phyloP scores from a whole-genome alignment of 2,329 filamentous ascomycete genomes.

The Cytospora piceicola region DNA sequence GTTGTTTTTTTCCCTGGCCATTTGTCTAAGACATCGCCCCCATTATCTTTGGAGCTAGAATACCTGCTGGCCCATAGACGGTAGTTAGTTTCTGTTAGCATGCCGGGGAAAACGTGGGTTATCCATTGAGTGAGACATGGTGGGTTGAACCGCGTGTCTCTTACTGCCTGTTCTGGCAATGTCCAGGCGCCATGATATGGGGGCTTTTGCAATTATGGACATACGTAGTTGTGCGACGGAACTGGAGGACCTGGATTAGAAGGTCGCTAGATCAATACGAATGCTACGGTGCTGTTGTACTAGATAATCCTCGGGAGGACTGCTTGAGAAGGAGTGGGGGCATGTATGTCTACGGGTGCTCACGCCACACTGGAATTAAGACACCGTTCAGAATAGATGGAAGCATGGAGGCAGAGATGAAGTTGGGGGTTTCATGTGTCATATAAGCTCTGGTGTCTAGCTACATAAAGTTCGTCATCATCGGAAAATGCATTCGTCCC shows the following conservation, averaged over 20 bases:
- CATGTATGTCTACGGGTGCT: not conserved
- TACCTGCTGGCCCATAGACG: not conserved
- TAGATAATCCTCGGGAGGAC: not conserved
- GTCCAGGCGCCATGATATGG: not conserved
- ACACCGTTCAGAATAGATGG: not conserved
- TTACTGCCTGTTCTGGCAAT: not conserved
- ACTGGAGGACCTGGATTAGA: not conserved
- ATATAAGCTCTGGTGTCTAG: slow-evolving; percentile 28
- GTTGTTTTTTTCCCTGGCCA: not conserved
- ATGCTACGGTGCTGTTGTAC: not conserved
- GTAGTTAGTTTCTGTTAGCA: not conserved
- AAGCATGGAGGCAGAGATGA: not conserved
- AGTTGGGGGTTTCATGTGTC: slow-evolving; percentile 15
- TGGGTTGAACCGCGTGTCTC: slow-evolving; percentile 1
- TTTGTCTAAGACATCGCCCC: not conserved
- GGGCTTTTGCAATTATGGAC: not conserved
- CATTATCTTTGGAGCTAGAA: not conserved
- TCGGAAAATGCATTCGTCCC: slow-evolving; percentile 26
- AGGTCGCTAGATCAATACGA: not conserved
- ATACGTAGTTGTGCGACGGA: not conserved
- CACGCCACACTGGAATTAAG: not conserved
- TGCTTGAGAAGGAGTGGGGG: not conserved
- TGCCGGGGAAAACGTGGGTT: not conserved
- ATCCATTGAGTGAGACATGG: not conserved
- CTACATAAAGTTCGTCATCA: slow-evolving; percentile 24